Evolutionary conservation across 2,329 filamentous ascomycete genomes (phyloP), one percentile per base, ranked within the genome.

Genomic region (Bipolaris victoriae): DNA sequence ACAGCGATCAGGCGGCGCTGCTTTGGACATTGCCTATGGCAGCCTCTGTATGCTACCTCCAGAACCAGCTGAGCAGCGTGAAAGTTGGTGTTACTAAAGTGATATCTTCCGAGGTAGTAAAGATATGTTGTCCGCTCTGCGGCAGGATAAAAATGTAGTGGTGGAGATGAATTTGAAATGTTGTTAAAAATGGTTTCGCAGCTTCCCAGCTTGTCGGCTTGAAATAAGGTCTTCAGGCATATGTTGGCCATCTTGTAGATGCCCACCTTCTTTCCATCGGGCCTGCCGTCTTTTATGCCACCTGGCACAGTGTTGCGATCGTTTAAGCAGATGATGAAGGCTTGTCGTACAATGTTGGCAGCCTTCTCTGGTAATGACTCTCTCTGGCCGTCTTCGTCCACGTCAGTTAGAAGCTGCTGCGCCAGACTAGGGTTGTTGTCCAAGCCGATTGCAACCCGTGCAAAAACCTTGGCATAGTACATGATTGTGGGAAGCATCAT

Each of bases 201-300:
- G 54, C 92, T 88, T 60, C 91, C 86, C 2, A 90, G 90, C 76
- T 94, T 95, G 35, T 88, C 86, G 72, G 91, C 95, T 84, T 92
- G 90, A 71, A 96, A 96, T 7, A 97, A 83, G 3, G 97, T 85
- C 75, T 93, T 94, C 47, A 97, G 80, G 36, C 92, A 95, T 22
- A 97, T 84, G 71, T 97, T 97, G 58, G 92, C 93, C 77, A 96
- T 92, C 57, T 91, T 88, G 78, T 97, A 97, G 61, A 97, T 92
- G 41, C 91, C 93, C 10, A 89, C 80, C 71, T 94, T 92, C 73
- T 93, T 96, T 52, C 92, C 92, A 67, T 93, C 90, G 0, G 92
- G 91, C 58, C 82, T 85, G 18, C 86, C 87, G 64, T 84, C 84
- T 55, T 72, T 75, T 24, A 84, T 76, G 0, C 82, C 81, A 13